These are phyloP conservation scores for Lactarius vividus DNA, from an alignment of 768 basidiomycete species.

Conservation along the genomic window DNA sequence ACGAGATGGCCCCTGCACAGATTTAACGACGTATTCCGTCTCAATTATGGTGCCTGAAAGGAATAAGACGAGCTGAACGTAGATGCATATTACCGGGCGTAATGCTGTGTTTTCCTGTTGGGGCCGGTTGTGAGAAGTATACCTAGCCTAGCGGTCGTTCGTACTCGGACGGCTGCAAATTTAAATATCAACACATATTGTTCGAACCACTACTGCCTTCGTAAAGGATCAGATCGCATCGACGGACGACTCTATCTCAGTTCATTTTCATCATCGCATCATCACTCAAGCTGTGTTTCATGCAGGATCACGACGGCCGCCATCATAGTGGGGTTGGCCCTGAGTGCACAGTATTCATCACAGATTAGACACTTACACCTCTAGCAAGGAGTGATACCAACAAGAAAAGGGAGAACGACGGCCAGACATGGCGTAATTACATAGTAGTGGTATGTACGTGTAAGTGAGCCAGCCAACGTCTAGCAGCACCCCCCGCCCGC, in stretches of 20 bases:
- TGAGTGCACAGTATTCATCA: background rate
- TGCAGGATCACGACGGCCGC: background rate
- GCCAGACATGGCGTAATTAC: constrained; percentile 23
- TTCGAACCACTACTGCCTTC: background rate
- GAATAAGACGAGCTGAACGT: constrained; percentile 2
- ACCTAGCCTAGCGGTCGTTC: constrained; percentile 1
- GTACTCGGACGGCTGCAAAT: background rate
- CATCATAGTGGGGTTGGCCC: background rate
- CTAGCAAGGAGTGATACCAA: constrained; percentile 14
- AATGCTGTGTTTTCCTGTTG: background rate
- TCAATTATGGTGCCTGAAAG: constrained; percentile 60
- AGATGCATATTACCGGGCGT: constrained; percentile 14
- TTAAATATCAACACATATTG: background rate
- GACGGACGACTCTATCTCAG: background rate
- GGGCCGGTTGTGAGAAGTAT: constrained; percentile 12
- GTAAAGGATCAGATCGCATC: background rate
- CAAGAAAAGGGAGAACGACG: constrained; percentile 11
- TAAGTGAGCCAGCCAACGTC: constrained; percentile 20
- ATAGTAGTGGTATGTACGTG: constrained; percentile 23
- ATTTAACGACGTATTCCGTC: constrained; percentile 89
- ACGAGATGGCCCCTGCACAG: constrained; percentile 37
- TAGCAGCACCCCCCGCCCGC: constrained; percentile 67
- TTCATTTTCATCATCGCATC: background rate
- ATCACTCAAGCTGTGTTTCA: background rate
- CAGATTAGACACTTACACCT: constrained; percentile 9